These are phyloP conservation scores for Solanum pinnatisectum DNA, from an alignment of 257 asterid species.

Conservation along the genomic window DNA sequence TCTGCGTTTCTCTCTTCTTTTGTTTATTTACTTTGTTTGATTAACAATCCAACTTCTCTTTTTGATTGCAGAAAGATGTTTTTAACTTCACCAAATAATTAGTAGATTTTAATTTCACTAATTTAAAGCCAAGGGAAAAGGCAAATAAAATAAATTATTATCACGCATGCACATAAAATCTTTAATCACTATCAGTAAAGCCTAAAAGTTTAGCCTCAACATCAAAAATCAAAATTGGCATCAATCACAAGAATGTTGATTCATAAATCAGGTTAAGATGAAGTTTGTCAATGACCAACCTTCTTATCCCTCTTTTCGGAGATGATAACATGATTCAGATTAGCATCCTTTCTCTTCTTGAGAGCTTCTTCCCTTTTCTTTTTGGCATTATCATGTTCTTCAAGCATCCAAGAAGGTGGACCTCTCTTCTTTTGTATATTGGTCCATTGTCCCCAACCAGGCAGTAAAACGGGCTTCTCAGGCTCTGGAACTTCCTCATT, in stretches of 20 bases:
- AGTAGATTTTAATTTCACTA: neutral
- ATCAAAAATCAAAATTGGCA: neutral
- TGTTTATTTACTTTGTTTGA: neutral
- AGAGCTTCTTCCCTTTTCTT: slow-evolving; percentile 72
- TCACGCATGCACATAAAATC: neutral
- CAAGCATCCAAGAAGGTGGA: slow-evolving; percentile 75
- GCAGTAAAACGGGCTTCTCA: slow-evolving; percentile 66
- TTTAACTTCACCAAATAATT: neutral
- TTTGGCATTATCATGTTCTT: slow-evolving; percentile 66
- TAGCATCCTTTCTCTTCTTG: slow-evolving; percentile 84
- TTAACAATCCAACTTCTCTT: neutral
- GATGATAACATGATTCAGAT: slow-evolving; percentile 76
- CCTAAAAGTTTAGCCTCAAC: neutral
- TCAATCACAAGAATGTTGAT: neutral
- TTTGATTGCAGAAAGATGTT: neutral
- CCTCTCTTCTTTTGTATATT: slow-evolving; percentile 74
- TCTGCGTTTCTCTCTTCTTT: neutral
- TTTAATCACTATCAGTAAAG: neutral
- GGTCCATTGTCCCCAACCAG: slow-evolving; percentile 99
- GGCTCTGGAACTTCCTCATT: slow-evolving; percentile 87
- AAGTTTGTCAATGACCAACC: slow-evolving; percentile 26
- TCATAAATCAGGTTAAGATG: slow-evolving; percentile 1
- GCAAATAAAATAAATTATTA: neutral
- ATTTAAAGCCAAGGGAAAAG: neutral
- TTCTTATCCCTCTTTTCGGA: slow-evolving; percentile 84